Percentiles rank a stretch among this genome's conserved stretches.
These are phyloP conservation scores for Vitis rotundifolia DNA, from an alignment of 164 flowering plant species.

Conservation along the genomic window DNA sequence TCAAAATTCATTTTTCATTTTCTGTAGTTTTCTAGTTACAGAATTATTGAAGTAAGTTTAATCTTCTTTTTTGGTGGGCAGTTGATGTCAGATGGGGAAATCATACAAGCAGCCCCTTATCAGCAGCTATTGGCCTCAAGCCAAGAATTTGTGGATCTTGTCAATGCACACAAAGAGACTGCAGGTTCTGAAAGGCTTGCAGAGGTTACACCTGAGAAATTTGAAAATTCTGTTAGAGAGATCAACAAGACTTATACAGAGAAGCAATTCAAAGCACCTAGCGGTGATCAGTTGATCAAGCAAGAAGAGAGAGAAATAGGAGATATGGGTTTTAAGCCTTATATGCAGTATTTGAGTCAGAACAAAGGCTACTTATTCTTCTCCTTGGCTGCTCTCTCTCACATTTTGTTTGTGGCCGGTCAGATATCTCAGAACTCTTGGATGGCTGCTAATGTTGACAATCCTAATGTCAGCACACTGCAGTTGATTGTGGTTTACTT, in stretches of 20 bases:
- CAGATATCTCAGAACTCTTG: conserved; percentile 44
- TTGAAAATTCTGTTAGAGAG: conserved; percentile 20
- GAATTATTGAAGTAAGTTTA: background rate
- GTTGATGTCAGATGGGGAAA: conserved; percentile 51
- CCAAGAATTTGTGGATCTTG: conserved; percentile 41
- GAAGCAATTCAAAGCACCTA: conserved; percentile 16
- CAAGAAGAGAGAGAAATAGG: conserved; percentile 44
- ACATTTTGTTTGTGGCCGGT: conserved; percentile 29
- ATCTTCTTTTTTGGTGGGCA: conserved; percentile 14
- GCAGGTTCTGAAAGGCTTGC: conserved; percentile 39
- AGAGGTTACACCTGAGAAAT: conserved; percentile 15
- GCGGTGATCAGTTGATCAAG: conserved; percentile 41
- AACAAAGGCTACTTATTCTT: conserved; percentile 39
- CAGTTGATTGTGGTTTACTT: conserved; percentile 33
- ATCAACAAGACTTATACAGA: conserved; percentile 25
- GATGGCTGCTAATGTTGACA: conserved; percentile 46
- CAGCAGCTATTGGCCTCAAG: conserved; percentile 31
- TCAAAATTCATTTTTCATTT: too few species aligned
- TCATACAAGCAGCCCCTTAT: conserved; percentile 36
- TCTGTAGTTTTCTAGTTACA: too few species aligned
- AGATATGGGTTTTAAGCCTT: conserved; percentile 36
- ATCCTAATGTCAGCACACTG: conserved; percentile 27
- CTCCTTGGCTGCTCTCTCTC: conserved; percentile 22
- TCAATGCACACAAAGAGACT: conserved; percentile 48
- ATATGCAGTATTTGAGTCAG: conserved; percentile 39